Evolutionary conservation across 1,139 yeast genomes (phyloP).

Genomic region (Tardiomyces digboiensis): DNA sequence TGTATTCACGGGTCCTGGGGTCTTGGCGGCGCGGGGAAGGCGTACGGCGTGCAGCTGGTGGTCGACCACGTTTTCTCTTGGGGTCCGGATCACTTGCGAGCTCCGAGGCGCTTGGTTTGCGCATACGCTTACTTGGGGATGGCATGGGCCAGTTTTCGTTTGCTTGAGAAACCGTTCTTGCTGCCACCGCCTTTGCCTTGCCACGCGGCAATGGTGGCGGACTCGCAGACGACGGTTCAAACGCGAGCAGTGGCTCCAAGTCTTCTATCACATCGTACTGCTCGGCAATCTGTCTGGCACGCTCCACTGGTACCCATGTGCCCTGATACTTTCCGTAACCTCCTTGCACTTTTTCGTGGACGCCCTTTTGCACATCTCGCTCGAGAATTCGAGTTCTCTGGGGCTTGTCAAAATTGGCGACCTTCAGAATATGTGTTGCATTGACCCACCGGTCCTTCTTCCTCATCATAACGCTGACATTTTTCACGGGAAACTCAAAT

Average conservation of each 20-base stretch:
- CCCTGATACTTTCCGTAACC: constrained; percentile 96
- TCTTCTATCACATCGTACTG: constrained; percentile 64
- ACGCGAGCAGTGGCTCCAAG: constrained; percentile 56
- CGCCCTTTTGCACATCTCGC: constrained; percentile 76
- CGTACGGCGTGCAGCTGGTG: not conserved
- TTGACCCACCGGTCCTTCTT: constrained; percentile 74
- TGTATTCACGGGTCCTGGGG: not conserved
- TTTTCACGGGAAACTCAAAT: constrained; percentile 57
- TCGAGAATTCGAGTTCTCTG: constrained; percentile 79
- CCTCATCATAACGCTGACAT: constrained; percentile 79
- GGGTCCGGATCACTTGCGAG: too few species aligned
- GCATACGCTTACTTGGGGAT: too few species aligned
- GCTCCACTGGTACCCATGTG: constrained; percentile 68
- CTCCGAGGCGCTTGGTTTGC: too few species aligned
- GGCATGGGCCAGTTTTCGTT: too few species aligned
- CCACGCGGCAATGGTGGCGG: constrained; percentile 27
- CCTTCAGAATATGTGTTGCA: constrained; percentile 83
- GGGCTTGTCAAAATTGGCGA: constrained; percentile 82
- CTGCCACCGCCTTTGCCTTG: constrained; percentile 17
- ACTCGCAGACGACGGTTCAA: constrained; percentile 22
- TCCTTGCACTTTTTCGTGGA: constrained; percentile 90
- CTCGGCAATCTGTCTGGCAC: constrained; percentile 50
- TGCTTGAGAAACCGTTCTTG: too few species aligned
- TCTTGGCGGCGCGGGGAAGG: not conserved
- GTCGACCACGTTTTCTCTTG: not conserved